Evolutionary conservation across 768 basidiomycete species (phyloP).

Genomic region (Postia placenta): DNA sequence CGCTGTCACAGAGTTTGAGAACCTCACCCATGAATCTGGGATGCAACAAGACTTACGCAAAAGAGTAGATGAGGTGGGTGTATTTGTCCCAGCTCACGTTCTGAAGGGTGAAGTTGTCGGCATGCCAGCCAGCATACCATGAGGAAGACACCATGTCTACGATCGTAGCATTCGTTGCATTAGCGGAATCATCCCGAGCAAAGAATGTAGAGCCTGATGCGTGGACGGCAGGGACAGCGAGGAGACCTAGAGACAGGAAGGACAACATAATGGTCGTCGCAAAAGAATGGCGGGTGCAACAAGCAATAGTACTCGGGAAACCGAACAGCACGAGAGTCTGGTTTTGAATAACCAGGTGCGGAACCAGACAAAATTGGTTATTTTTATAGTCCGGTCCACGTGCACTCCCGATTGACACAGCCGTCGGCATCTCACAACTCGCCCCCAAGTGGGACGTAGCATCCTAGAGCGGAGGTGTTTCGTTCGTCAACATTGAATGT

Average conservation of each 20-base stretch:
- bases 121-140: conserved; percentile 55
- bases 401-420: background rate
- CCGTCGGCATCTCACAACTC: background rate
- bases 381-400: background rate
- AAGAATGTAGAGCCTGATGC: conserved; percentile 7
- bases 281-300: background rate
- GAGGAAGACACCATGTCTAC: conserved; percentile 36
- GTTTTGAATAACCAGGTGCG: background rate
- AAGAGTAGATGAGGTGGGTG: conserved; percentile 50
- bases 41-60: conserved; percentile 43
- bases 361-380: background rate
- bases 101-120: conserved; percentile 31
- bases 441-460: too few relatives aligned
- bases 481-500: too few relatives aligned
- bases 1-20: background rate
- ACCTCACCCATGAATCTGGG: background rate
- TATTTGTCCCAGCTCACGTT: conserved; percentile 52
- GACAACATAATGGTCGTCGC: conserved; percentile 11
- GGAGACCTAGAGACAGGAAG: conserved; percentile 9
- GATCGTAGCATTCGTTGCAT: background rate
- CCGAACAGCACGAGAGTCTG: background rate
- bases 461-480: too few relatives aligned
- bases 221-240: conserved; percentile 5
- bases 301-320: conserved; percentile 1
- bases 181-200: conserved; percentile 6